A percentile compares a stretch with the other conserved stretches of the same genome.
phyloP scores from a whole-genome alignment of 345 rosid species.

The Psidium friedrichsthalianum region DNA sequence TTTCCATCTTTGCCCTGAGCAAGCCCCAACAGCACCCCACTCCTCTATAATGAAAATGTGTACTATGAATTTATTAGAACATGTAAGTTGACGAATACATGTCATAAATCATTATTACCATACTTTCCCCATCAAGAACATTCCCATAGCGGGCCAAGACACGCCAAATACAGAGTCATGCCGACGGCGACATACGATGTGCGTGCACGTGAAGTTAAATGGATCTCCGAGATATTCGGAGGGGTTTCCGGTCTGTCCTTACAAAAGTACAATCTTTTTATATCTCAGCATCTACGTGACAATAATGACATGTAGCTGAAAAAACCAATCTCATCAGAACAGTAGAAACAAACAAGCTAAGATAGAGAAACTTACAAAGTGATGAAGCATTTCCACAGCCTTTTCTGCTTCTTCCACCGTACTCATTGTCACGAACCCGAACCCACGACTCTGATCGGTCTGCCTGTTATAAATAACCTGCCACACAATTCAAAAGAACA shows the following conservation, averaged over 20 bases:
- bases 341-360: background rate
- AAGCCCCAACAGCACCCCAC: background rate
- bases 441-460: constrained; percentile 84
- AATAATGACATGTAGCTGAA: background rate
- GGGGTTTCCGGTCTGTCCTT: background rate
- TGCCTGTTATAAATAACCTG: constrained; percentile 83
- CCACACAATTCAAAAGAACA: background rate
- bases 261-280: background rate
- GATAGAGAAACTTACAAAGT: constrained; percentile 44
- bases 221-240: background rate
- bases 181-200: background rate
- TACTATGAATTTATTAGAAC: background rate
- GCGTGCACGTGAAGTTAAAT: background rate
- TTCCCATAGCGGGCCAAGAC: background rate
- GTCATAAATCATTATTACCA: background rate
- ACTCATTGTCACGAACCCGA: constrained; percentile 91
- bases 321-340: background rate
- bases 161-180: background rate
- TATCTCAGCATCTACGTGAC: background rate
- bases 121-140: background rate
- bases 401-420: constrained; percentile 78
- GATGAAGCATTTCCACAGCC: constrained; percentile 57
- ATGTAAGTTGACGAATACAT: background rate
- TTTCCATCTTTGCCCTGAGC: background rate
- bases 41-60: background rate